These are phyloP conservation scores for Fusarium continuum DNA, from an alignment of 2,329 filamentous ascomycete genomes.

Conservation along the genomic window DNA sequence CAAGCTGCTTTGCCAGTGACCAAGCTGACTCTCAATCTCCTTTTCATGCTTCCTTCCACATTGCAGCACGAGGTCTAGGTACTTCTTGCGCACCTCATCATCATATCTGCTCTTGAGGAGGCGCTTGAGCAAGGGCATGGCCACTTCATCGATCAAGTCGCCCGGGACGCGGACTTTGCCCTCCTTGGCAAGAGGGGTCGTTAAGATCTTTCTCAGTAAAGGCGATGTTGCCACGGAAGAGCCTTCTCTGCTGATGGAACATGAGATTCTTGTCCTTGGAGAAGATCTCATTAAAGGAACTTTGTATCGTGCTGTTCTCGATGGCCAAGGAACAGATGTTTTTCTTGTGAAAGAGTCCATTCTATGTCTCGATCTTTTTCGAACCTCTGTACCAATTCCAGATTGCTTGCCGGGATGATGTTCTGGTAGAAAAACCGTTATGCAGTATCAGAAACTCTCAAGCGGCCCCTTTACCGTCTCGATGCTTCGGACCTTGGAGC, in stretches of 20 bases:
- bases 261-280: background rate
- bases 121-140: conserved; percentile 36
- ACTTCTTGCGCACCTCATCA: conserved; percentile 19
- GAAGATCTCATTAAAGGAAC: conserved; percentile 30
- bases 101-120: conserved; percentile 20
- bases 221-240: conserved; percentile 29
- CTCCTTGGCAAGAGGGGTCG: conserved; percentile 13
- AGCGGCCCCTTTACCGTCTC: conserved; percentile 15
- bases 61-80: conserved; percentile 26
- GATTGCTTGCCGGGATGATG: conserved; percentile 38
- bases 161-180: conserved; percentile 4
- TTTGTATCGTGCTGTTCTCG: conserved; percentile 23
- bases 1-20: background rate
- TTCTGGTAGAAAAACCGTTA: conserved; percentile 31
- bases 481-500: conserved; percentile 8
- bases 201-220: conserved; percentile 24
- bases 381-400: conserved; percentile 30
- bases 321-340: conserved; percentile 25
- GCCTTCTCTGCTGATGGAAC: conserved; percentile 1
- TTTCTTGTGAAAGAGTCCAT: conserved; percentile 28
- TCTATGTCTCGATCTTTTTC: conserved; percentile 15
- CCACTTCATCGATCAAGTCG: conserved; percentile 34
- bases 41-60: conserved; percentile 10
- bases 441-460: conserved; percentile 30
- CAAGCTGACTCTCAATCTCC: too few species aligned